Percentiles rank a stretch among this genome's conserved stretches.
Conservation (phyloP, 1,139 yeast genomes). For the Blastobotrys apis region DNA sequence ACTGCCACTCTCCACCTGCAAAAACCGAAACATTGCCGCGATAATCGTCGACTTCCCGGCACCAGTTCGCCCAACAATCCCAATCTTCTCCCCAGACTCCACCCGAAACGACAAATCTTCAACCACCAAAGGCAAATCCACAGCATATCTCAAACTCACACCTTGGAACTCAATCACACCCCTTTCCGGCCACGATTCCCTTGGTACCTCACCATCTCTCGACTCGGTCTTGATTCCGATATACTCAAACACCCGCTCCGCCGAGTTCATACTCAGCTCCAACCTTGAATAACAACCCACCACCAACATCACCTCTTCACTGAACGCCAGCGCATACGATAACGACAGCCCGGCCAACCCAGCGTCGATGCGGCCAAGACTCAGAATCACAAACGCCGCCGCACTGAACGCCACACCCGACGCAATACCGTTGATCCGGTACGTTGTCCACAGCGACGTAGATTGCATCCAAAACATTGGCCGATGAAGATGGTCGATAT, state of each 20-base stretch:
- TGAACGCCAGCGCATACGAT: constrained; percentile 84
- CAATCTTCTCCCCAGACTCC: constrained; percentile 54
- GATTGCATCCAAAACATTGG: constrained; percentile 89
- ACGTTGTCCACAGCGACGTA: constrained; percentile 96
- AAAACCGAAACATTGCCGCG: constrained; percentile 56
- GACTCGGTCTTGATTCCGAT: constrained; percentile 64
- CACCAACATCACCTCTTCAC: constrained; percentile 92
- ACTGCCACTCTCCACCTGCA: constrained; percentile 50
- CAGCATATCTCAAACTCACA: constrained; percentile 64
- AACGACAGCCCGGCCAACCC: constrained; percentile 92
- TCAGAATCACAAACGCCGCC: constrained; percentile 70
- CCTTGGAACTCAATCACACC: constrained; percentile 56
- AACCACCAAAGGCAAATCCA: constrained; percentile 67
- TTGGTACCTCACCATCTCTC: constrained; percentile 21
- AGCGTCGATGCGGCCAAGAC: constrained; percentile 74
- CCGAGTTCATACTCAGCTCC: constrained; percentile 77
- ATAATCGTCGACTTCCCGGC: constrained; percentile 71
- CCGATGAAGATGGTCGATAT: constrained; percentile 76
- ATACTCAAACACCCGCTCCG: constrained; percentile 66
- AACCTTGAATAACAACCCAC: constrained; percentile 67
- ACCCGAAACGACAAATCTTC: constrained; percentile 46
- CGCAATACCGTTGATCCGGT: constrained; percentile 83
- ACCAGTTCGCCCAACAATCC: constrained; percentile 74
- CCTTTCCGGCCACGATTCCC: constrained; percentile 51
- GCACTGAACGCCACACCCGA: constrained; percentile 81